phyloP scores from a whole-genome alignment of 768 basidiomycete genomes.

The Russula emetica region DNA sequence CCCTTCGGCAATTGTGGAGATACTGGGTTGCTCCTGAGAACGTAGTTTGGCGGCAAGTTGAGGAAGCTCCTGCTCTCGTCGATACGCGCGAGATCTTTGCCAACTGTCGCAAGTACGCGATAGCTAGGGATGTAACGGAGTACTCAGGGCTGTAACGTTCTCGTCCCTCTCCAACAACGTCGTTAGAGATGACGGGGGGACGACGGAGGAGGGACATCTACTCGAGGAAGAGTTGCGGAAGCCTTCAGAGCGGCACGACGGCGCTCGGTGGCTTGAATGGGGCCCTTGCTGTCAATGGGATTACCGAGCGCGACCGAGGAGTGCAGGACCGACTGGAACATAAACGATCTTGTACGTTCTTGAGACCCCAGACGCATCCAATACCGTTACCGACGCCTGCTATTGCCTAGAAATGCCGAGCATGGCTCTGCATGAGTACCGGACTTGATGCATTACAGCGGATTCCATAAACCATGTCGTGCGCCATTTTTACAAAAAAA shows the following conservation, averaged over 20 bases:
- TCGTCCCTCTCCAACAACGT: conserved; percentile 15
- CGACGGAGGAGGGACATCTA: too few species aligned
- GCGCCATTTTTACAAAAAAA: too few species aligned
- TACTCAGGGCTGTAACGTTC: neutral
- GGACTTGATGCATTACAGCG: too few species aligned
- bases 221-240: conserved; percentile 97
- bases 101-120: conserved; percentile 48
- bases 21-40: conserved; percentile 51
- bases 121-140: conserved; percentile 33
- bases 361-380: conserved; percentile 98
- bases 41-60: conserved; percentile 62
- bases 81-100: conserved; percentile 54
- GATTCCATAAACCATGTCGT: too few species aligned
- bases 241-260: too few species aligned
- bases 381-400: conserved; percentile 99
- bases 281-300: too few species aligned
- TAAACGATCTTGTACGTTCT: conserved; percentile 99
- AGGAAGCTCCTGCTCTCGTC: conserved; percentile 62
- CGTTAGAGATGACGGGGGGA: conserved; percentile 13
- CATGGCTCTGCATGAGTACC: too few species aligned
- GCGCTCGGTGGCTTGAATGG: conserved; percentile 86
- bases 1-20: conserved; percentile 66
- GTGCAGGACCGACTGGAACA: conserved; percentile 94
- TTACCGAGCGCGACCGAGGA: conserved; percentile 99
- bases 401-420: too few species aligned